These are phyloP conservation scores for Calocybe gambosa DNA, from an alignment of 1,284 basidiomycete genomes.

Conservation along the genomic window DNA sequence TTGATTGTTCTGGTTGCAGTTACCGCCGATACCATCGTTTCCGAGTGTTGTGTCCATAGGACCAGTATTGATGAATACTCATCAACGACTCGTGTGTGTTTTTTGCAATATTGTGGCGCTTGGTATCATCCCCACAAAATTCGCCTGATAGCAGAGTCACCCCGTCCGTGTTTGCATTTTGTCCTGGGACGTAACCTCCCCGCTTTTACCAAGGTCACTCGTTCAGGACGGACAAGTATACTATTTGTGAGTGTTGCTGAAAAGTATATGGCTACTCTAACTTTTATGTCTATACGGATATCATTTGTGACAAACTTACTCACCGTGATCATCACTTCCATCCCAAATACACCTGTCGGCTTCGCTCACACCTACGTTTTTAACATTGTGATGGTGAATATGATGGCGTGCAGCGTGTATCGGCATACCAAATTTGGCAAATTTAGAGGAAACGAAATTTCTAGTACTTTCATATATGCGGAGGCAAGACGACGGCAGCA, in stretches of 20 bases:
- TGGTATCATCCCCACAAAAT: neutral
- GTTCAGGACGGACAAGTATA: constrained; percentile 3
- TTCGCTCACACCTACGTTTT: constrained; percentile 4
- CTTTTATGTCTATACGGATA: neutral
- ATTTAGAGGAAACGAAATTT: constrained; percentile 2
- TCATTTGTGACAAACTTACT: constrained; percentile 1
- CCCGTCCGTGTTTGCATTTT: neutral
- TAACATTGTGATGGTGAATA: constrained; percentile 6
- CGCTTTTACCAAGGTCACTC: neutral
- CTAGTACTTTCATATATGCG: neutral
- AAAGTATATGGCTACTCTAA: neutral
- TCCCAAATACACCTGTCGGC: neutral
- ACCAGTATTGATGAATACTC: constrained; percentile 17
- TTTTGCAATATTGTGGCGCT: constrained; percentile 9
- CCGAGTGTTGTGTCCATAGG: constrained; percentile 22
- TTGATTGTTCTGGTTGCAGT: neutral
- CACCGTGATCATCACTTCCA: neutral
- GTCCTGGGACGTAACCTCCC: constrained; percentile 1
- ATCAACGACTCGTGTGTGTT: constrained; percentile 10
- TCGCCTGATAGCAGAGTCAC: neutral
- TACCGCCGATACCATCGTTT: neutral
- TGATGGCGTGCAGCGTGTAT: constrained; percentile 12
- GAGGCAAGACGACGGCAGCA: neutral
- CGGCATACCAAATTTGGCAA: constrained; percentile 10
- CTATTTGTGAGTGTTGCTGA: neutral